Base-by-base conservation (phyloP, 345 rosid genomes). In the thale cress (Arabidopsis thaliana) region DNA sequence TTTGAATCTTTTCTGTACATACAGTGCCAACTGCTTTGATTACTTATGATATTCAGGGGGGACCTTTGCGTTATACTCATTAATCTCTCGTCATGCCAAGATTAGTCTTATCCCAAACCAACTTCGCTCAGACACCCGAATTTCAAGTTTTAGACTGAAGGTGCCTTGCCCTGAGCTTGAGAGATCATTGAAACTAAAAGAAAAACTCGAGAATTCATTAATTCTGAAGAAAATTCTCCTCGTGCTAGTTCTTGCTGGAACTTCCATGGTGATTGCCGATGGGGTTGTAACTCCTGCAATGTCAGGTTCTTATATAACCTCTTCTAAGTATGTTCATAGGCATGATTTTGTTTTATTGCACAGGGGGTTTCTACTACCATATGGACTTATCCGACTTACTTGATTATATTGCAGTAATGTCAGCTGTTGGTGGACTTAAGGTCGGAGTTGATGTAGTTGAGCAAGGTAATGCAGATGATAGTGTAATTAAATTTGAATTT, bases 111-210 rank as follows among this genome's bases (percentile, higher is more conserved):
- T 93, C 53, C 98, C 97, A 3, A 93, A 95, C 81, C 99, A 95
- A 80, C 98, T 93, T 69, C 96, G 97, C 48, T 95, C 98, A 37
- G 99, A 95, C 82, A 77, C 96, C 10, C 93, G 98, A 48, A 93
- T 93, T 80, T 93, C 99, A 73, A 93, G 96, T 84, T 95, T 95
- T 83, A 89, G 94, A 84, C 84, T 95, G 49, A 90, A 93, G 87
- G 98, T 93, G 70, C 99, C 98, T 65, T 95, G 98, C 8, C 81
- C 98, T 53, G 99, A 95, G 80, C 96, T 95, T 67, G 98, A 95
- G 87, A 88, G 99, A 81, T 95, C 99, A 52, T 72, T 95, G 75
- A 95, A 85, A 87, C 85, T 95, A 69, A 95, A 95, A 84, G 99
- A 93, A 80, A 87, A 87, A 57, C 99, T 95, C 28, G 99, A 95